Conservation (phyloP, 768 basidiomycete genomes). For the Agrocybe pediades region DNA sequence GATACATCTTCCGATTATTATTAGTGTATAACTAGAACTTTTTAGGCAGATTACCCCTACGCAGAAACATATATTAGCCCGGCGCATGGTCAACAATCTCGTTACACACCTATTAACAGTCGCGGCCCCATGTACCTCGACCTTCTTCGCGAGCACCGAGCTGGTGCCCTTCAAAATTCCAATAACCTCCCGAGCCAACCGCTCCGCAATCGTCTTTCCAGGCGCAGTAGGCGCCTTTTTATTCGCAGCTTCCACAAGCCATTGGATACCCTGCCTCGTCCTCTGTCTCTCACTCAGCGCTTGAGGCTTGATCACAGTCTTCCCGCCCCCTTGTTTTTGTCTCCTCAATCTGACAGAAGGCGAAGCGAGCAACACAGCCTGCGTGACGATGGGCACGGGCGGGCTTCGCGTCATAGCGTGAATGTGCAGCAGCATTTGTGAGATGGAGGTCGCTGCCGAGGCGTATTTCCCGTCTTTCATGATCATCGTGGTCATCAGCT, state of each 20-base stretch:
- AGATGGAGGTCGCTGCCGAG: slow-evolving; percentile 54
- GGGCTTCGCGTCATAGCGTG: slow-evolving; percentile 74
- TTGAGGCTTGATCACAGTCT: slow-evolving; percentile 64
- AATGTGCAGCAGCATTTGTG: slow-evolving; percentile 68
- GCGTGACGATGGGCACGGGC: slow-evolving; percentile 78
- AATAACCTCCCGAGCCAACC: slow-evolving; percentile 81
- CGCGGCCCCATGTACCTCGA: slow-evolving; percentile 1
- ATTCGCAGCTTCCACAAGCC: slow-evolving; percentile 69
- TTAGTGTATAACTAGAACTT: too few species aligned
- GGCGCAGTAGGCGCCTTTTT: slow-evolving; percentile 44
- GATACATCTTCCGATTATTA: too few species aligned
- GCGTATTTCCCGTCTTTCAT: slow-evolving; percentile 69
- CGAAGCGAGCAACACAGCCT: slow-evolving; percentile 67
- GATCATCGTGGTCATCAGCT: slow-evolving; percentile 62
- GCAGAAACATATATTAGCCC: not conserved
- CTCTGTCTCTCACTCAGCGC: slow-evolving; percentile 84
- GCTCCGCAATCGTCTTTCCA: slow-evolving; percentile 61
- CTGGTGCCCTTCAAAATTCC: slow-evolving; percentile 66
- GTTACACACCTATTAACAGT: slow-evolving; percentile 9
- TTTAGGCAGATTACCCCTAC: not conserved
- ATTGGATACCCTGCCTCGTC: slow-evolving; percentile 64
- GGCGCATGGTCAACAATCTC: not conserved
- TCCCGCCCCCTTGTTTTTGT: slow-evolving; percentile 63
- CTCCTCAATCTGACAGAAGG: slow-evolving; percentile 69
- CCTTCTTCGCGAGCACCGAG: slow-evolving; percentile 16